Percentiles rank a stretch among this genome's conserved stretches.
Conservation (phyloP, 1,139 yeast genomes). For the Protomyces macrosporus region DNA sequence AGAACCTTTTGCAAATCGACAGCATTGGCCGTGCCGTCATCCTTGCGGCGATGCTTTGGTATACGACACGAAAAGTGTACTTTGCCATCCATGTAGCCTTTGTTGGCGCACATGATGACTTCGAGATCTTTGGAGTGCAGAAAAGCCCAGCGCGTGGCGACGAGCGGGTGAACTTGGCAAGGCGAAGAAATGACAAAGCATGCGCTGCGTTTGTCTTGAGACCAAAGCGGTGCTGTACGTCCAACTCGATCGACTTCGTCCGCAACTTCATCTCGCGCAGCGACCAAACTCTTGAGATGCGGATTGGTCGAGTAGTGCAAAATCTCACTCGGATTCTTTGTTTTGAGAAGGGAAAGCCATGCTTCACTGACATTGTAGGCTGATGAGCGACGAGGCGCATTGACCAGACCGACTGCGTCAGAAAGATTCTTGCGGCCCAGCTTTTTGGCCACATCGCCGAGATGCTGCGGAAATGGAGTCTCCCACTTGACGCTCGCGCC, state of each 20-base stretch:
- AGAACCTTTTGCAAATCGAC: conserved; percentile 16
- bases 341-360: conserved; percentile 7
- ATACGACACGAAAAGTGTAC: conserved; percentile 23
- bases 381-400: conserved; percentile 17
- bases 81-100: conserved; percentile 19
- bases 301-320: conserved; percentile 11
- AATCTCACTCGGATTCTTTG: not conserved
- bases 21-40: conserved; percentile 18
- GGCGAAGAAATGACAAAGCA: conserved; percentile 10
- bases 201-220: conserved; percentile 15
- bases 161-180: conserved; percentile 22
- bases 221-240: conserved; percentile 18
- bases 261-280: conserved; percentile 16
- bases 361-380: conserved; percentile 13
- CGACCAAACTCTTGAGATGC: conserved; percentile 1
- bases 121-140: conserved; percentile 13
- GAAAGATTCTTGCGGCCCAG: conserved; percentile 15
- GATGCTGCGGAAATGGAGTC: conserved; percentile 17
- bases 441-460: conserved; percentile 5
- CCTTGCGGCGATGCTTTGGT: conserved; percentile 7
- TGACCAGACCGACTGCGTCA: conserved; percentile 16
- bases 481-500: conserved; percentile 13
- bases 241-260: conserved; percentile 7
- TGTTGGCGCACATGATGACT: conserved; percentile 22
- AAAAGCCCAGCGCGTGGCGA: conserved; percentile 21